Evolutionary conservation across 2,329 filamentous ascomycete genomes (phyloP), one percentile per base, ranked within the genome.

Genomic region (Colletotrichum aenigma): DNA sequence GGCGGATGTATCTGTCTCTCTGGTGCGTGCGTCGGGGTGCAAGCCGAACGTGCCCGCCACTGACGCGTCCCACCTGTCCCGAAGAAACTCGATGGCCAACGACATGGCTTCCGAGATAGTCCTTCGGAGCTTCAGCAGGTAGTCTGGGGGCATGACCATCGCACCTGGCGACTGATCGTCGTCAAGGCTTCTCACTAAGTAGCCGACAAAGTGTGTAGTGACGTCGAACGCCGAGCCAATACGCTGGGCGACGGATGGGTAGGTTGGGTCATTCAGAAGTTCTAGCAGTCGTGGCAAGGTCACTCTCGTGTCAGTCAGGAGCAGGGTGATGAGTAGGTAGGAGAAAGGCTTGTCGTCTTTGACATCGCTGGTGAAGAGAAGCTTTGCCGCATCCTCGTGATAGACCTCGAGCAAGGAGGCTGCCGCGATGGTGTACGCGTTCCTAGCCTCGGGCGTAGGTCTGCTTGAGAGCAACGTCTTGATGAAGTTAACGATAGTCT

Each of bases 1-100:
- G 15, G 84, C 84, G 16, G 83, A 83, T 3, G 88, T 88, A 52
- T 88, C 84, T 16, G 87, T 82, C 3, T 83, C 83, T 15, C 84
- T 85, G 3, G 80, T 76, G 38, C 91, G 88, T 7, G 91, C 90
- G 12, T 89, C 88, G 2, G 89, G 89, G 79, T 94, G 90, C 8
- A 94, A 81, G 4, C 92, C 92, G 81, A 89, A 88, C 8, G 90
- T 90, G 13, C 92, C 92, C 5, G 91, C 89, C n/a, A 91, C 85
- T 3, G 90, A 89, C 6, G 91, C 91, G 80, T 94, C 93, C 91
- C 91, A 94, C n/a, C 93, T 86, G 80, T 94, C 93, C 55, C 92
- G 89, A 3, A 94, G 86, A 81, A 92, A 93, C 82, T 94, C 93
- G 75, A 93, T 88, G 0, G 89, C 88, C 3, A 92, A 83, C 0